Evolutionary conservation across 257 asterid genomes (phyloP).

Genomic region (Avicennia marina): DNA sequence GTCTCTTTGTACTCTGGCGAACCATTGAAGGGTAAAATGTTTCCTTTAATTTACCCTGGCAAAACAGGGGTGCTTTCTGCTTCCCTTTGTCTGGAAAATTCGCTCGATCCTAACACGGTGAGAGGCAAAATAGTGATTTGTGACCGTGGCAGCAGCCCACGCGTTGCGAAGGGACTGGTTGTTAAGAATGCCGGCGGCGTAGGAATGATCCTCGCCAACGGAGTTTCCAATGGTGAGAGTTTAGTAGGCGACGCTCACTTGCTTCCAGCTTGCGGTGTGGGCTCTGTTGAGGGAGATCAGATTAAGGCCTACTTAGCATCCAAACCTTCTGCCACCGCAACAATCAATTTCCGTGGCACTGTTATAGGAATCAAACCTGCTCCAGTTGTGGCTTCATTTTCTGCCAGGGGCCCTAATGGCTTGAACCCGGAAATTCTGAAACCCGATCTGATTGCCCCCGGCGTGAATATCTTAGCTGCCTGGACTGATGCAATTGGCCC

Average conservation of each 20-base stretch:
- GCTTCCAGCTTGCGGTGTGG: slow-evolving; percentile 78
- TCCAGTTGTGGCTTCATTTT: slow-evolving; percentile 91
- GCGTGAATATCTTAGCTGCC: slow-evolving; percentile 88
- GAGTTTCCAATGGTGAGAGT: slow-evolving; percentile 83
- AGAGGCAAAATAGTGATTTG: slow-evolving; percentile 84
- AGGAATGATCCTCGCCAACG: slow-evolving; percentile 93
- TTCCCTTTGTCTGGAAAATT: slow-evolving; percentile 90
- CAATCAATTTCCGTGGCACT: slow-evolving; percentile 67
- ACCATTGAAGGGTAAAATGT: slow-evolving; percentile 70
- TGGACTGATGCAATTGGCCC: slow-evolving; percentile 97
- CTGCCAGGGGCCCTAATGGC: slow-evolving; percentile 91
- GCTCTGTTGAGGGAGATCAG: slow-evolving; percentile 68
- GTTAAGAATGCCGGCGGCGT: slow-evolving; percentile 88
- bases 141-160: slow-evolving; percentile 91
- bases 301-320: slow-evolving; percentile 55
- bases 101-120: slow-evolving; percentile 58
- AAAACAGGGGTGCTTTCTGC: slow-evolving; percentile 78
- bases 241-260: slow-evolving; percentile 93
- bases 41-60: slow-evolving; percentile 73
- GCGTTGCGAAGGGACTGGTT: slow-evolving; percentile 87
- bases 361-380: slow-evolving; percentile 81
- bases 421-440: slow-evolving; percentile 82
- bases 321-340: slow-evolving; percentile 47
- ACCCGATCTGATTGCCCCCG: slow-evolving; percentile 91
- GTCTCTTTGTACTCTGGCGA: slow-evolving; percentile 78